Evolutionary conservation across 352 stramenopile species (phyloP), one percentile per base, ranked within the genome.

Genomic region (Globisporangium polare): DNA sequence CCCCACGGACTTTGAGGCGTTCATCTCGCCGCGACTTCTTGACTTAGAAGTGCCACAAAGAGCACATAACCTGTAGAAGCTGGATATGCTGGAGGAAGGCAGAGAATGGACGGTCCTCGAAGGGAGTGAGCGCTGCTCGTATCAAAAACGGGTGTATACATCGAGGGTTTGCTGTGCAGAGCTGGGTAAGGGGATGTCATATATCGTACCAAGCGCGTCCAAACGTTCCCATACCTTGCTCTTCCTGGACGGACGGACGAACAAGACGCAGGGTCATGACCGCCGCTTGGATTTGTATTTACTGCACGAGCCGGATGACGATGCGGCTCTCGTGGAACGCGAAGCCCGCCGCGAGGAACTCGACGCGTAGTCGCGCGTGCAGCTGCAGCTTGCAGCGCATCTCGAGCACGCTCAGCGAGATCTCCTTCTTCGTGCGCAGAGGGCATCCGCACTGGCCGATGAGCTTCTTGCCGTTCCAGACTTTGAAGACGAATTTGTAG

Each of bases 251-350:
- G 12, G 33, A 39, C 33, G 10, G 33, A 39, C 3, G 29, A 35
- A 35, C 33, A 39, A 39, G 33, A 39, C 12, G 33, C 33, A 15
- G 9, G 29, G 29, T 35, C 3, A n/a, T n/a, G n/a, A n/a, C n/a
- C n/a, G 29, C 5, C 33, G 33, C 33, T 39, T 39, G 33, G 3
- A 17, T 46, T n/a, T 43, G 5, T n/a, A n/a, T 8, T 43, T 20
- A 58, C 42, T 53, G 57, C 22, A 78, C 47, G 10, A 75, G 63
- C 33, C 68, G 70, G 20, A 80, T 63, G 42, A 75, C 71, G 37
- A 75, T 45, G 53, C 73, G 70, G 47, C 68, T 80, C 60, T 76
- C 68, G 56, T 80, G 73, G 51, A 80, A 80, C 26, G 73, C 73
- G 13, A 76, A 78, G 10, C 73, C 73, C 3, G 70, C 67, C 0